These are phyloP conservation scores for Solanum paucissectum DNA, from an alignment of 257 asterid species.

Conservation along the genomic window DNA sequence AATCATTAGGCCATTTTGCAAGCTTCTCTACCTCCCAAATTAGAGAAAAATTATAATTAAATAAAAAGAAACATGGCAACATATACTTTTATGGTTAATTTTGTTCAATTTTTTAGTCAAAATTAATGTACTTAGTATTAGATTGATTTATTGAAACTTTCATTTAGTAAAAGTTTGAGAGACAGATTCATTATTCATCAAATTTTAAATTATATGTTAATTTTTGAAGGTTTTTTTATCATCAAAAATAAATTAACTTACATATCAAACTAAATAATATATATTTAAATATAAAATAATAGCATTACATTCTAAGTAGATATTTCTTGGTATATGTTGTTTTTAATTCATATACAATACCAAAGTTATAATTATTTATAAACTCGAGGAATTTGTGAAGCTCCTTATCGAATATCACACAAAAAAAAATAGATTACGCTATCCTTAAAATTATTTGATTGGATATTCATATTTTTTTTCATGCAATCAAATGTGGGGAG, in stretches of 20 bases:
- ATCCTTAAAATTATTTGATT: too few species aligned
- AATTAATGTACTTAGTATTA: neutral
- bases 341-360: neutral
- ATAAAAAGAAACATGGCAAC: neutral
- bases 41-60: neutral
- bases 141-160: neutral
- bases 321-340: neutral
- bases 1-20: conserved; percentile 3
- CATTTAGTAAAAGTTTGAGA: too few species aligned
- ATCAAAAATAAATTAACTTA: too few species aligned
- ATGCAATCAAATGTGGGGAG: neutral
- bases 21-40: conserved; percentile 1
- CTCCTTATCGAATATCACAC: neutral
- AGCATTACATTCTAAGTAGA: neutral
- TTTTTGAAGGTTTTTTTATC: too few species aligned
- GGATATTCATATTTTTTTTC: too few species aligned
- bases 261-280: neutral
- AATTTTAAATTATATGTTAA: neutral
- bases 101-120: neutral
- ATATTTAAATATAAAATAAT: neutral
- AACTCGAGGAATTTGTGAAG: neutral
- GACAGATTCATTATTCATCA: neutral
- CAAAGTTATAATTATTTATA: neutral
- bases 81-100: neutral
- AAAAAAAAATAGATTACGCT: too few species aligned